Percentiles rank a stretch among this genome's conserved stretches.
phyloP scores from a whole-genome alignment of 2,329 filamentous ascomycete genomes.

The Thelonectria rubi region DNA sequence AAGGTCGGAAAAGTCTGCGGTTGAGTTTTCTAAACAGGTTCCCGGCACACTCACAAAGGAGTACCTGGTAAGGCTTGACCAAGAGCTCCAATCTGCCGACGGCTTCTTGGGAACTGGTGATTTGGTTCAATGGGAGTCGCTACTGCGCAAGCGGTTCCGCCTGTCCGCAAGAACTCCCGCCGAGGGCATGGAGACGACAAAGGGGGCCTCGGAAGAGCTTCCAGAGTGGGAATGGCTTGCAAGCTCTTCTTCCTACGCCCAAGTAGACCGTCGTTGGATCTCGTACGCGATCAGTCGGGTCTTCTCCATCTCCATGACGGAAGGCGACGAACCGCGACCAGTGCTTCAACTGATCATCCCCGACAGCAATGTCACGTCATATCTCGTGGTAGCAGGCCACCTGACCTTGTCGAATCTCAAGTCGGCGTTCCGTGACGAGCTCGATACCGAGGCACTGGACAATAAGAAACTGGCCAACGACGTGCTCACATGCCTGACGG shows the following conservation, averaged over 20 bases:
- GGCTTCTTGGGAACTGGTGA: constrained; percentile 57
- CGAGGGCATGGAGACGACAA: constrained; percentile 32
- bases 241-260: constrained; percentile 56
- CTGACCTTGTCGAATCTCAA: constrained; percentile 67
- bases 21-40: constrained; percentile 49
- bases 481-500: constrained; percentile 68
- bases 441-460: constrained; percentile 55
- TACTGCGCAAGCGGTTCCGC: constrained; percentile 60
- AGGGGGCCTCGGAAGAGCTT: constrained; percentile 40
- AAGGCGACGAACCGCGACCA: constrained; percentile 50
- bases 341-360: constrained; percentile 53
- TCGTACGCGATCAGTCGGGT: constrained; percentile 70
- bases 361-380: constrained; percentile 64
- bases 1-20: constrained; percentile 44
- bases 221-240: constrained; percentile 63
- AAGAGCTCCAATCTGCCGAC: constrained; percentile 59
- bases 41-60: constrained; percentile 61
- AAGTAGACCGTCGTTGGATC: constrained; percentile 72
- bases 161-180: constrained; percentile 45
- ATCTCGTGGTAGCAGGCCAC: constrained; percentile 68
- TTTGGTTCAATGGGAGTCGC: constrained; percentile 58
- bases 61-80: constrained; percentile 57
- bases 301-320: constrained; percentile 60
- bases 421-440: constrained; percentile 63
- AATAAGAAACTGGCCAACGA: constrained; percentile 64